A percentile compares a stretch with the other conserved stretches of the same genome.
Evolutionary conservation across 2,329 filamentous ascomycete species (phyloP).

Genomic region (Trichophyton verrucosum): DNA sequence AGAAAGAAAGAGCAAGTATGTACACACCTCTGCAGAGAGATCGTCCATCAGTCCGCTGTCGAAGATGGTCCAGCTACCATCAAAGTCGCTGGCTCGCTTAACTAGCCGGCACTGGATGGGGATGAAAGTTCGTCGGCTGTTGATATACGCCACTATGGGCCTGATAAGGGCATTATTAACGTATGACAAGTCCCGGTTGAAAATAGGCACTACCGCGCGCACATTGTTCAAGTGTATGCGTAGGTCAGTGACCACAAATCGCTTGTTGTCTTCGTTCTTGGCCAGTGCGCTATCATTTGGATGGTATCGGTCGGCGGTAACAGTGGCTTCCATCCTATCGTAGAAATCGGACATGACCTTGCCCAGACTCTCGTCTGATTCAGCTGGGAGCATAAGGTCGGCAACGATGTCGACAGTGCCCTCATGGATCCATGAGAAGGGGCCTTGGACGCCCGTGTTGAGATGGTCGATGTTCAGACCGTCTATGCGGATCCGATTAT

Average conservation of each 20-base stretch:
- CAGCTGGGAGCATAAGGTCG: constrained; percentile 85
- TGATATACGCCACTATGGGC: constrained; percentile 96
- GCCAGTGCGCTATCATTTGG: background rate
- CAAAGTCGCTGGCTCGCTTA: constrained; percentile 77
- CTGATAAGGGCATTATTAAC: constrained; percentile 91
- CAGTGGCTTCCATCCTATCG: constrained; percentile 85
- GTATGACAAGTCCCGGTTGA: constrained; percentile 83
- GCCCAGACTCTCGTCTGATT: constrained; percentile 74
- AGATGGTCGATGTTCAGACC: constrained; percentile 90
- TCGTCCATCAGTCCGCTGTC: constrained; percentile 93
- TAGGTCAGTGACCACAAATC: constrained; percentile 85
- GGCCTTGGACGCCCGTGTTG: constrained; percentile 82
- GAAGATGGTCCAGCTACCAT: constrained; percentile 88
- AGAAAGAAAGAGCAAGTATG: constrained; percentile 6
- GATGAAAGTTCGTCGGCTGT: constrained; percentile 87
- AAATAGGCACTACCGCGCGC: constrained; percentile 80
- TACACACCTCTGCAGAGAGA: constrained; percentile 61
- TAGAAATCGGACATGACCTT: constrained; percentile 98
- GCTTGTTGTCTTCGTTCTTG: constrained; percentile 45
- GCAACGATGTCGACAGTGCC: constrained; percentile 94
- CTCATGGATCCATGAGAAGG: constrained; percentile 96
- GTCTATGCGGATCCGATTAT: constrained; percentile 83
- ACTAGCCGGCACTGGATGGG: constrained; percentile 90
- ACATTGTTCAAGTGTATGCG: constrained; percentile 93
- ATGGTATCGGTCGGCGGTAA: constrained; percentile 59